Evolutionary conservation across 345 rosid species (phyloP).

Genomic region (Moricandia moricandioides): DNA sequence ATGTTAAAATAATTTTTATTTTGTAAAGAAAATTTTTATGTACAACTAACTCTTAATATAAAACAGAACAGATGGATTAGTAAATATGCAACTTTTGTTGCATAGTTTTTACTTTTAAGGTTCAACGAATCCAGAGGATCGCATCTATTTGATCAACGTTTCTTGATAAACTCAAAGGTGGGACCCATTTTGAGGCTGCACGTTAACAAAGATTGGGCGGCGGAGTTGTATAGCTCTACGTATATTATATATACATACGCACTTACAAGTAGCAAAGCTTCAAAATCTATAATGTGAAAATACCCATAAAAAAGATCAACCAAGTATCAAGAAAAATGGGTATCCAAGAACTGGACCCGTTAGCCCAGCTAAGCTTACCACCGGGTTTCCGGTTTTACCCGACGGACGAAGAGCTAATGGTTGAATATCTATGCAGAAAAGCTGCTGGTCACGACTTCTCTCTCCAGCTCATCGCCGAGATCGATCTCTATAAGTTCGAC

Average conservation of each 20-base stretch:
- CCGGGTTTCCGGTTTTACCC: conserved; percentile 98
- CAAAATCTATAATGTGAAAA: not conserved
- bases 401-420: conserved; percentile 92
- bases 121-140: conserved; percentile 32
- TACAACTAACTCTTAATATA: no score
- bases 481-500: conserved; percentile 89
- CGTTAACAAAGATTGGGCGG: conserved; percentile 35
- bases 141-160: conserved; percentile 36
- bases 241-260: conserved; percentile 12
- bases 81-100: not conserved
- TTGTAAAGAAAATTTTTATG: no score
- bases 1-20: no score
- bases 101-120: not conserved
- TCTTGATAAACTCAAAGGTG: conserved; percentile 23
- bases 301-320: not conserved
- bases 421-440: conserved; percentile 78
- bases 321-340: conserved; percentile 54
- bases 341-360: conserved; percentile 58
- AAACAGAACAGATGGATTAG: no score
- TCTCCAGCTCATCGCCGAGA: conserved; percentile 69
- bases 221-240: not conserved
- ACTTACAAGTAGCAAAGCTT: conserved; percentile 6
- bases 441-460: conserved; percentile 78
- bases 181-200: conserved; percentile 18
- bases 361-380: conserved; percentile 78